Evolutionary conservation across 176 grass and related monocot species (phyloP).

Genomic region (Musa schizocarpa): DNA sequence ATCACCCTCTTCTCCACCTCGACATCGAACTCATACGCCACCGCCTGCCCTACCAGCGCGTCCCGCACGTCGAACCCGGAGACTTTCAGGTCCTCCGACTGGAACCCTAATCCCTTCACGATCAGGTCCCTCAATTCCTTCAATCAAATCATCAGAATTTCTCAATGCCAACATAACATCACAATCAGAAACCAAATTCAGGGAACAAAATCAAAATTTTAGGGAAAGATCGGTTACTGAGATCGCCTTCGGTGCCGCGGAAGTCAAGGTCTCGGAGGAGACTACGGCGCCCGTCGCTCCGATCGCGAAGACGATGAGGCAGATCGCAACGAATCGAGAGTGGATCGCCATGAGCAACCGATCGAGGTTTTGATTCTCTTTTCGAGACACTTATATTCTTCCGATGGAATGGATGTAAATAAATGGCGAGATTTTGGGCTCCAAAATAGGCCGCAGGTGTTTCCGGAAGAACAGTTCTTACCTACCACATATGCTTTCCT

Average conservation of each 20-base stretch:
- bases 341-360: slow-evolving; percentile 28
- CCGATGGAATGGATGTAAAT: background rate
- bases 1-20: slow-evolving; percentile 62
- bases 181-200: background rate
- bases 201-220: background rate
- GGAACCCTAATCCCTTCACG: slow-evolving; percentile 72
- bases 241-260: slow-evolving; percentile 57
- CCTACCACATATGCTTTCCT: no score
- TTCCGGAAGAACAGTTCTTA: background rate
- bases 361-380: background rate
- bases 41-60: slow-evolving; percentile 69
- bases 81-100: slow-evolving; percentile 62
- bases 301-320: slow-evolving; percentile 33
- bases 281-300: slow-evolving; percentile 23
- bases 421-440: background rate
- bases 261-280: slow-evolving; percentile 27
- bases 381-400: background rate
- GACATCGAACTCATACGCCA: slow-evolving; percentile 83
- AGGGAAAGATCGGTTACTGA: slow-evolving; percentile 29
- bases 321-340: slow-evolving; percentile 31
- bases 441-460: background rate
- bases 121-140: slow-evolving; percentile 88
- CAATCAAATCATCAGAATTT: background rate
- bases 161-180: background rate
- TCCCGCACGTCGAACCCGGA: slow-evolving; percentile 90